phyloP scores from a whole-genome alignment of 371 early-diverging fungal species.

The Circinella umbellata region DNA sequence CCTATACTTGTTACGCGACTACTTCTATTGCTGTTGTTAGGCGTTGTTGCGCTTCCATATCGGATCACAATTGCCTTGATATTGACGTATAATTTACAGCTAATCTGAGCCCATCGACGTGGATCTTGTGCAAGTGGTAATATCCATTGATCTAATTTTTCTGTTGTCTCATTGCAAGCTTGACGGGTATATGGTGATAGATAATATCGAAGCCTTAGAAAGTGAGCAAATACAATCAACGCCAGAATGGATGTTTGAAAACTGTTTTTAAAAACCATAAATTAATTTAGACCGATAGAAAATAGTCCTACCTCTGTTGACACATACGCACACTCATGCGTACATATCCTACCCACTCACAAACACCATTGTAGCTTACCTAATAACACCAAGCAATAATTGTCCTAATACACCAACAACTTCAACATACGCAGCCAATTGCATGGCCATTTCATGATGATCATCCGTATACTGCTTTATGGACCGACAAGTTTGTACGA shows the following conservation, averaged over 20 bases:
- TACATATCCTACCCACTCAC: constrained; percentile 4
- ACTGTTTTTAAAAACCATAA: constrained; percentile 22
- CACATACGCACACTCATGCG: background rate
- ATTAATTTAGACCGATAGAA: too few relatives aligned
- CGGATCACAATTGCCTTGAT: constrained; percentile 54
- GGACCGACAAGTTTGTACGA: constrained; percentile 37
- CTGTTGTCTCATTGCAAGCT: constrained; percentile 57
- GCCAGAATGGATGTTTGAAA: constrained; percentile 77
- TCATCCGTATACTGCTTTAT: constrained; percentile 64
- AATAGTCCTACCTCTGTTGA: too few relatives aligned
- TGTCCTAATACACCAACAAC: constrained; percentile 75
- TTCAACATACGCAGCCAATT: constrained; percentile 79
- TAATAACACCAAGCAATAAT: constrained; percentile 63
- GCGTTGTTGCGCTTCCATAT: constrained; percentile 45
- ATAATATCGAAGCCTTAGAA: constrained; percentile 81
- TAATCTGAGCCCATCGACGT: constrained; percentile 30
- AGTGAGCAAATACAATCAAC: constrained; percentile 80
- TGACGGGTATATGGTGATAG: constrained; percentile 67
- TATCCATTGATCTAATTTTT: constrained; percentile 55
- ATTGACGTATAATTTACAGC: constrained; percentile 53
- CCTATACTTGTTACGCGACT: background rate
- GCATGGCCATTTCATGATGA: constrained; percentile 72
- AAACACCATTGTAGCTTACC: constrained; percentile 38
- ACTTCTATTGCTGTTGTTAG: background rate
- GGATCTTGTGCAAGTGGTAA: constrained; percentile 53